Evolutionary conservation across 2,329 filamentous ascomycete species (phyloP), one percentile per base, ranked within the genome.

Genomic region (Aspergillus tanneri): DNA sequence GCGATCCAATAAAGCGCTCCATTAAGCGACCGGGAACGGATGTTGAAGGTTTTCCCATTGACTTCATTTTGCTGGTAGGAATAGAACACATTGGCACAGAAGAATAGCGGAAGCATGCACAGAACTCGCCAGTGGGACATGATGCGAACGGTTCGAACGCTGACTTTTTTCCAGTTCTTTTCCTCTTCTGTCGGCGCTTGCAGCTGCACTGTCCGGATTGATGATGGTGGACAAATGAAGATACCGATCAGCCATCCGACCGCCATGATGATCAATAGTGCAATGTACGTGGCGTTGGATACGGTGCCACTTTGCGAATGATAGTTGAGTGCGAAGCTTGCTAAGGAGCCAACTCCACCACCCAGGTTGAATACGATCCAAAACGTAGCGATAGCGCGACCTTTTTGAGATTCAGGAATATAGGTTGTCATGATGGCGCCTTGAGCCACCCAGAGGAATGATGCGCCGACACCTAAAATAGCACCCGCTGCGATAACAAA

Each of bases 1-100:
- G 78, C 75, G 9, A 80, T 71, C 77, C 77, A 81, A 66, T 81
- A 81, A 21, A 81, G 63, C 1, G 77, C 67, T 46, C 75, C 74
- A 60, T 81, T 80, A 38, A 81, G 73, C 3, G 78, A 75, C n/a
- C 78, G 77, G 3, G 77, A 76, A 47, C 79, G 75, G 46, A 79
- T 75, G 56, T 78, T 77, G 67, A 82, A 82, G 25, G 74, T 75
- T 49, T 72, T 69, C 9, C 74, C 75, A 64, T 82, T 82, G 63
- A 81, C 77, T 50, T 70, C 68, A 60, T 80, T 80, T 52, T 78
- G 77, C 59, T 81, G 78, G 59, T 81, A 81, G 35, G 76, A 77
- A 63, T 81, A 81, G 60, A 80, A 80, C 46, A 77, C 71, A 58
- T 81, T 80, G 54, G 77, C 77, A 21, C 70, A 74, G 64, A 79